Conservation (phyloP, 2,329 filamentous ascomycete species). For the Colletotrichum sp. region DNA sequence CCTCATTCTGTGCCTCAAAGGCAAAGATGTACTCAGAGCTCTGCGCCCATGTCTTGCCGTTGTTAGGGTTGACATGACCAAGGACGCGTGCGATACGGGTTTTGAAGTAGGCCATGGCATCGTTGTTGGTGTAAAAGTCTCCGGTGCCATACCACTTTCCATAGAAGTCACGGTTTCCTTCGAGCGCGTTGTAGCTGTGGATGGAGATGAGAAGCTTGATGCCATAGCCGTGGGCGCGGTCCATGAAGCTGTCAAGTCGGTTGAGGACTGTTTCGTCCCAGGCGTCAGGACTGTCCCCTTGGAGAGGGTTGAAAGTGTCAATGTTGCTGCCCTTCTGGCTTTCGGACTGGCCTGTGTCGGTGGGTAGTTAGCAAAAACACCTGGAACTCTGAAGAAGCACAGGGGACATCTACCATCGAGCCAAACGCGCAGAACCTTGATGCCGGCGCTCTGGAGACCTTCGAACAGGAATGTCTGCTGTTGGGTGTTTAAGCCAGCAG, state of each 20-base stretch:
- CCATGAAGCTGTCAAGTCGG: slow-evolving; percentile 20
- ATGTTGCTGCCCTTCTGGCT: neutral
- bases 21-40: slow-evolving; percentile 28
- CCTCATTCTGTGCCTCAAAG: slow-evolving; percentile 28
- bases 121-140: slow-evolving; percentile 14
- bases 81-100: slow-evolving; percentile 15
- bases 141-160: slow-evolving; percentile 19
- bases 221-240: slow-evolving; percentile 12
- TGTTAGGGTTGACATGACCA: slow-evolving; percentile 16
- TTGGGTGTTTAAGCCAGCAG: slow-evolving; percentile 25
- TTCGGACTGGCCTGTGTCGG: neutral
- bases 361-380: neutral
- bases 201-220: slow-evolving; percentile 22
- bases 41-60: slow-evolving; percentile 21
- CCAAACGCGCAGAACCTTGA: neutral
- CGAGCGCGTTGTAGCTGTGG: slow-evolving; percentile 19
- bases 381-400: neutral
- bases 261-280: slow-evolving; percentile 22
- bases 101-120: slow-evolving; percentile 17
- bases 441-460: slow-evolving; percentile 20
- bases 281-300: slow-evolving; percentile 5
- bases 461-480: slow-evolving; percentile 23
- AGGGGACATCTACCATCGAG: neutral
- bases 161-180: slow-evolving; percentile 11
- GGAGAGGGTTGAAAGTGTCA: neutral